Evolutionary conservation across 1,139 yeast species (phyloP), one percentile per base, ranked within the genome.

Genomic region (Diutina neorugosa): DNA sequence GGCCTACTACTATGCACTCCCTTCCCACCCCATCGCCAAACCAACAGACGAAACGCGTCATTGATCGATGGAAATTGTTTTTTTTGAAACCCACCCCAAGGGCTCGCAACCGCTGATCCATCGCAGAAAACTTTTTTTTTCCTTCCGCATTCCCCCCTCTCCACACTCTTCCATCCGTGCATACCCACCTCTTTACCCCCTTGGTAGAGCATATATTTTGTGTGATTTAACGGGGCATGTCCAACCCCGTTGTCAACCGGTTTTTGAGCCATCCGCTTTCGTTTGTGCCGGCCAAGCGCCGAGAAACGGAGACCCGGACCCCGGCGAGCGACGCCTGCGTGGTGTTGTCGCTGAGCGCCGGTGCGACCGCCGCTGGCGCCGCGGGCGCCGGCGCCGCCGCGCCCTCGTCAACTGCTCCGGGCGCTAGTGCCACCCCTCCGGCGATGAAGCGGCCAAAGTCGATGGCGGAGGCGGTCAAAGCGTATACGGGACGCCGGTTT

Each of bases 401-500:
- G 21, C 18, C 48, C 21, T 23, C 21, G 27, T n/a, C 34, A 11
- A 44, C 34, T 6, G 21, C n/a, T 14, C 11, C 19, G 18, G 34
- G 19, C 23, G 14, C 34, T 34, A 23, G 4, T 9, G 19, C 48
- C 31, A n/a, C 34, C 31, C 14, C 9, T 9, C 48, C 55, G 55
- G 52, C 73, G 58, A 81, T 82, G 4, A 72, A 66, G 42, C 55
- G 55, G 49, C 56, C 58, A 18, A 55, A 55, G 57, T 74, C 82
- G 34, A 72, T 80, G 78, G 82, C 82, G 3, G 84, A 79, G 61
- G 84, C 84, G 2, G 79, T 80, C 42, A 82, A 83, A 8, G 76
- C 78, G 2, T 80, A 80, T 61, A 74, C 83, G 0, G 83, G 82
- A 21, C 74, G 71, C 59, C 48, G 48, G 11, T 44, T 44, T 14